Percentiles rank a stretch among this genome's conserved stretches.
phyloP scores from a whole-genome alignment of 306 rosid species.

The Alnus rubra region DNA sequence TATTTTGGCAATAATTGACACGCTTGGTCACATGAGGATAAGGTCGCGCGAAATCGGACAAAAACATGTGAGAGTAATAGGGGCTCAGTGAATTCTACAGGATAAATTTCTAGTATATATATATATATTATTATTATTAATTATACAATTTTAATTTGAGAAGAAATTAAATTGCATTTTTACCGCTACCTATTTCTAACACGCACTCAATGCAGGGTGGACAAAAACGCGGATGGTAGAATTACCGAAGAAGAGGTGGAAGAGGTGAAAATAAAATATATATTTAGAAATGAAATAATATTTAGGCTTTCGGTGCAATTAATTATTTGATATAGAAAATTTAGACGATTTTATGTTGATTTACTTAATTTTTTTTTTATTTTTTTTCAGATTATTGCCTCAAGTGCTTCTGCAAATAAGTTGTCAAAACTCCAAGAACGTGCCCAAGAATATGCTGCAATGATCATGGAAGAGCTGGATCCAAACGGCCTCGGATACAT shows the following conservation, averaged over 20 bases:
- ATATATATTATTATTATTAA: no score
- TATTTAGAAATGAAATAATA: neutral
- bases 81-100: neutral
- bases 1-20: no score
- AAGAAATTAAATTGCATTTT: no score
- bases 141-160: neutral
- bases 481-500: conserved; percentile 72
- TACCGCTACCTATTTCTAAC: neutral
- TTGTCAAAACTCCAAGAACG: conserved; percentile 75
- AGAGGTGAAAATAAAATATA: conserved; percentile 50
- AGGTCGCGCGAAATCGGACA: neutral
- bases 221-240: conserved; percentile 85
- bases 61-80: neutral
- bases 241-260: conserved; percentile 75
- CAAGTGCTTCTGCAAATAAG: conserved; percentile 89
- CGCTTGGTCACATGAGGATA: neutral
- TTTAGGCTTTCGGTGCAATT: neutral
- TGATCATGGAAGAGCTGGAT: conserved; percentile 93
- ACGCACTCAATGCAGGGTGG: conserved; percentile 64
- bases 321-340: neutral
- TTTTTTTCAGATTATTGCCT: conserved; percentile 58
- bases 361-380: neutral
- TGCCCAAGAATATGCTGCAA: conserved; percentile 85
- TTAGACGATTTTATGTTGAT: neutral
- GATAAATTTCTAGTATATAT: no score